phyloP scores from a whole-genome alignment of 176 grass and related monocot genomes.

The Triticum dicoccoides region DNA sequence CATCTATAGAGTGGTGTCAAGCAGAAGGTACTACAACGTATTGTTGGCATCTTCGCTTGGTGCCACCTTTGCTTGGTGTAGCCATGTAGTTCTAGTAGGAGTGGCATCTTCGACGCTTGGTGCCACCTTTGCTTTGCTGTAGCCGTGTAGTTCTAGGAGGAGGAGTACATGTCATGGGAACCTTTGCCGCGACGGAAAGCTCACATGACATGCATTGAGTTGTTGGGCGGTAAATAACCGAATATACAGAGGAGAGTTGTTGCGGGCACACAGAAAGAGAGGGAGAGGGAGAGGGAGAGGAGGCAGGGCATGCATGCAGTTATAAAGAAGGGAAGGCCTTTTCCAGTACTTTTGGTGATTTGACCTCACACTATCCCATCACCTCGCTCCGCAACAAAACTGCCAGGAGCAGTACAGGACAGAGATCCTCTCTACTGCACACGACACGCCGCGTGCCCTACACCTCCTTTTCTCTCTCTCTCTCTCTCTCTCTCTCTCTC shows the following conservation, averaged over 20 bases:
- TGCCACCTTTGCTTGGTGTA: not conserved
- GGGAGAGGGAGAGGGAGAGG: not conserved
- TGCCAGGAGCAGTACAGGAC: constrained; percentile 25
- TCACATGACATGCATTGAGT: constrained; percentile 22
- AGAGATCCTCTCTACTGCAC: constrained; percentile 47
- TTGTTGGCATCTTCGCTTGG: constrained; percentile 33
- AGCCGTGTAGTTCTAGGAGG: too few relatives aligned
- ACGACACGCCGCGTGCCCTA: not conserved
- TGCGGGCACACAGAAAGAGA: not conserved
- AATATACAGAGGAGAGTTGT: not conserved
- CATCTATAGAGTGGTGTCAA: not conserved
- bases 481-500: constrained; percentile 51
- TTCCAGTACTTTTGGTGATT: constrained; percentile 61
- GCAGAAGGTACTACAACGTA: constrained; percentile 2
- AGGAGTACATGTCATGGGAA: not conserved
- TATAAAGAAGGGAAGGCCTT: constrained; percentile 48
- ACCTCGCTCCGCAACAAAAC: constrained; percentile 57
- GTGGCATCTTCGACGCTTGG: not conserved
- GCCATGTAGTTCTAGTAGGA: not conserved
- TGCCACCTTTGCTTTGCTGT: constrained; percentile 14
- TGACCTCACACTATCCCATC: constrained; percentile 86
- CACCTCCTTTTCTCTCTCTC: not conserved
- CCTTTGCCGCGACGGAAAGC: constrained; percentile 24
- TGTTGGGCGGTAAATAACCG: not conserved
- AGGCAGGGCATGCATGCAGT: constrained; percentile 16